These are phyloP conservation scores for Neonectria sp. DNA, from an alignment of 2,329 filamentous ascomycete species.

Conservation along the genomic window DNA sequence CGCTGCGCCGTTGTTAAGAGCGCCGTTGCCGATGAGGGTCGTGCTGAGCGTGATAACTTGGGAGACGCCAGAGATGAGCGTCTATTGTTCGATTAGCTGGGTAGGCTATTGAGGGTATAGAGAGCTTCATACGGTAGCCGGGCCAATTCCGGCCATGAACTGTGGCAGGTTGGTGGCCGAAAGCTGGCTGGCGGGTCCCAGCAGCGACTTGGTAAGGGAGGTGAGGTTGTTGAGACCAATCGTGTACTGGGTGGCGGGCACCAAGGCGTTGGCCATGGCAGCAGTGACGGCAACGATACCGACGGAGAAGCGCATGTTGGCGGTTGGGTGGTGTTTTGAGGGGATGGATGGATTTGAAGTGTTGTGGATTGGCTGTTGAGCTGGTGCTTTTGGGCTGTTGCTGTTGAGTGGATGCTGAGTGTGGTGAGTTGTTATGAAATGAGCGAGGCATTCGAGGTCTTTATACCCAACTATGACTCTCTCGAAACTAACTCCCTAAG, in stretches of 20 bases:
- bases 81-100: background rate
- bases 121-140: background rate
- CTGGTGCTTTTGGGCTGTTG: background rate
- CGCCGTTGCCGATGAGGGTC: background rate
- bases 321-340: background rate
- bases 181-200: background rate
- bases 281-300: conserved; percentile 7
- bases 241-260: background rate
- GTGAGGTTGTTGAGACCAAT: background rate
- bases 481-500: background rate
- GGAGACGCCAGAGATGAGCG: background rate
- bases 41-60: background rate
- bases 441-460: background rate
- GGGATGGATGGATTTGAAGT: background rate
- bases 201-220: background rate
- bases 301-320: conserved; percentile 14
- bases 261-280: conserved; percentile 6
- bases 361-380: background rate
- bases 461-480: conserved; percentile 4
- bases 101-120: background rate
- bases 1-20: background rate
- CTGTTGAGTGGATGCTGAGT: background rate
- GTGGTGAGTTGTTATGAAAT: background rate
- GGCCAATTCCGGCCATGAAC: background rate
- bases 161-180: background rate